Evolutionary conservation across 2,329 filamentous ascomycete genomes (phyloP).

Genomic region (Sporothrix brunneoviolacea): DNA sequence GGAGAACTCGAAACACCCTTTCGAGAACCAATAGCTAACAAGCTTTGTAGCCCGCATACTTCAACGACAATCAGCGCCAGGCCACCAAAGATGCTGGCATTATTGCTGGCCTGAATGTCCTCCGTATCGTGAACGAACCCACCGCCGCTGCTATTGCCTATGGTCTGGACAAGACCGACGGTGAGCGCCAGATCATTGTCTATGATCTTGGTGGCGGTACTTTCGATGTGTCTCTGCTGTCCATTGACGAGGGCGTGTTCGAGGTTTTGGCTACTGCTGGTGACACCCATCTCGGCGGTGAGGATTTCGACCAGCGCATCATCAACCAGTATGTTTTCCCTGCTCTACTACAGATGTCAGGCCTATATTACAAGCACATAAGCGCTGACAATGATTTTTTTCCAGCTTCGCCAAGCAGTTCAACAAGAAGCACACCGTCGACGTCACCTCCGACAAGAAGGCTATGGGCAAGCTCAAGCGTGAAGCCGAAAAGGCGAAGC

Average conservation of each 20-base stretch:
- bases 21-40: background rate
- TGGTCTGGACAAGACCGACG: slow-evolving; percentile 93
- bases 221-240: slow-evolving; percentile 86
- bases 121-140: slow-evolving; percentile 99
- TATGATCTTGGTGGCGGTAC: slow-evolving; percentile 99
- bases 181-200: slow-evolving; percentile 98
- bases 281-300: slow-evolving; percentile 96
- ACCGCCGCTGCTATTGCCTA: slow-evolving; percentile 98
- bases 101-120: slow-evolving; percentile 94
- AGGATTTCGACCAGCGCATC: slow-evolving; percentile 97
- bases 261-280: slow-evolving; percentile 91
- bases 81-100: slow-evolving; percentile 98
- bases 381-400: slow-evolving; percentile 50
- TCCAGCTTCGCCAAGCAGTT: slow-evolving; percentile 78
- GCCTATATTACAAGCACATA: too few species aligned
- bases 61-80: slow-evolving; percentile 99
- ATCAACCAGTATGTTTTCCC: slow-evolving; percentile 60
- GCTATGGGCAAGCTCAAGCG: slow-evolving; percentile 99
- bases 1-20: too few species aligned
- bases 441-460: slow-evolving; percentile 91
- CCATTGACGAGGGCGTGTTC: slow-evolving; percentile 86
- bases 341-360: too few species aligned
- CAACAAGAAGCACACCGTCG: slow-evolving; percentile 96
- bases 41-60: slow-evolving; percentile 66
- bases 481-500: slow-evolving; percentile 99